Evolutionary conservation across 768 basidiomycete species (phyloP), one percentile per base, ranked within the genome.

Genomic region (Auricularia heimuer): DNA sequence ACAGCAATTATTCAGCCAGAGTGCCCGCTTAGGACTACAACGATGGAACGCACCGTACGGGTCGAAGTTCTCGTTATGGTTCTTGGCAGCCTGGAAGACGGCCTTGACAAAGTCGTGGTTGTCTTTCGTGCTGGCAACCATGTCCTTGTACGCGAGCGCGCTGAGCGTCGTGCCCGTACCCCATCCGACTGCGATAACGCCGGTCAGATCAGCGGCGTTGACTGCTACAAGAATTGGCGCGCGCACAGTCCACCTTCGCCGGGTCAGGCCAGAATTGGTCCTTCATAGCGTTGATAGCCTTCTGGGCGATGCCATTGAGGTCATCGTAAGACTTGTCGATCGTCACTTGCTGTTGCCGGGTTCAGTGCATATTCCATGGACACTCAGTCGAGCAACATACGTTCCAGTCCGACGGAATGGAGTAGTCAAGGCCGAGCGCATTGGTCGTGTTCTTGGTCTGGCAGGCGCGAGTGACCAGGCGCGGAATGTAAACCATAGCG

Each of bases 141-240:
- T 60, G 3, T 60, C 56, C 29, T 60, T 60, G 56, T 60, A 60
- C 56, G 56, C 56, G 56, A 60, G 34, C 56, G 56, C 24, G 14
- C 16, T n/a, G 29, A 60, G 56, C 29, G 29, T 60, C 56, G 56
- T 60, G 56, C 56, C 56, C 24, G 29, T 33, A 29, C 34, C 56
- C 56, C 56, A 60, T 21, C 56, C 56, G 34, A 60, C 34, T 51
- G 47, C 21, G 47, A 10, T 6, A 10, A 6, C 47, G 18, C 6
- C 11, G 18, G 16, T 51, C 47, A 51, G 47, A 8, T 8, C 47
- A 51, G 10, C 47, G 47, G 47, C 47, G 47, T 21, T 18, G 11
- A 51, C 2, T 10, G 10, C 21, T 18, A 18, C 11, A 3, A 18
- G 18, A 21, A 11, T 18, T 16, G 21, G 47, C 14, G 47, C 47